Conservation (phyloP, 176 grass and related monocot species). For the Bonia amplexicaulis region DNA sequence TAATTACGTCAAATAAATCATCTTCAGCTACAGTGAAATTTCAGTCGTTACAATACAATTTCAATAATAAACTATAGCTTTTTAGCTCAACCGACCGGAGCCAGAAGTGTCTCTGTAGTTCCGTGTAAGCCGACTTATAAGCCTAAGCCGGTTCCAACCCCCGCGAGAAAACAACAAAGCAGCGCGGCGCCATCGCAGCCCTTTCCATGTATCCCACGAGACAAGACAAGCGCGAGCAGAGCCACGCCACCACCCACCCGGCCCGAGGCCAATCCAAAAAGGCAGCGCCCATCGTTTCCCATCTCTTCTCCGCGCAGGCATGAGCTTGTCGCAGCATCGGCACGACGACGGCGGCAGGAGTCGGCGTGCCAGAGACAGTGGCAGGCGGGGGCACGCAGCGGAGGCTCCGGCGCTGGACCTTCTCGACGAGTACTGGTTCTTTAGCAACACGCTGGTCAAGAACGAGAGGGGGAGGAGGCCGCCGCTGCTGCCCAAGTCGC, state of each 20-base stretch:
- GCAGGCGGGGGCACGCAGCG: not conserved
- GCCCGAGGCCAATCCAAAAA: constrained; percentile 3
- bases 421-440: constrained; percentile 89
- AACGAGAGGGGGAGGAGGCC: not conserved
- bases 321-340: constrained; percentile 29
- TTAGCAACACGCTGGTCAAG: constrained; percentile 54
- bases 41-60: too few species aligned
- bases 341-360: not conserved
- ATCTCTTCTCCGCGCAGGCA: constrained; percentile 18
- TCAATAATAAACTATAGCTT: too few species aligned
- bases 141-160: not conserved
- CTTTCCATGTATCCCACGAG: not conserved
- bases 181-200: not conserved
- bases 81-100: too few species aligned
- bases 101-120: too few species aligned
- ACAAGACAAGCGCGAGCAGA: not conserved
- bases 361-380: not conserved
- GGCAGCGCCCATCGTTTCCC: not conserved
- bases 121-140: too few species aligned
- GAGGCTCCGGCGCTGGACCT: constrained; percentile 37
- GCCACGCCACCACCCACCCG: not conserved
- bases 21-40: too few species aligned
- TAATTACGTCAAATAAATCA: too few species aligned
- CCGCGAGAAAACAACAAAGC: constrained; percentile 6
- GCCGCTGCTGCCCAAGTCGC: constrained; percentile 34